A percentile compares a stretch with the other conserved stretches of the same genome.
These are phyloP conservation scores for Trichophyton equinum DNA, from an alignment of 2,329 filamentous ascomycete genomes.

Conservation along the genomic window DNA sequence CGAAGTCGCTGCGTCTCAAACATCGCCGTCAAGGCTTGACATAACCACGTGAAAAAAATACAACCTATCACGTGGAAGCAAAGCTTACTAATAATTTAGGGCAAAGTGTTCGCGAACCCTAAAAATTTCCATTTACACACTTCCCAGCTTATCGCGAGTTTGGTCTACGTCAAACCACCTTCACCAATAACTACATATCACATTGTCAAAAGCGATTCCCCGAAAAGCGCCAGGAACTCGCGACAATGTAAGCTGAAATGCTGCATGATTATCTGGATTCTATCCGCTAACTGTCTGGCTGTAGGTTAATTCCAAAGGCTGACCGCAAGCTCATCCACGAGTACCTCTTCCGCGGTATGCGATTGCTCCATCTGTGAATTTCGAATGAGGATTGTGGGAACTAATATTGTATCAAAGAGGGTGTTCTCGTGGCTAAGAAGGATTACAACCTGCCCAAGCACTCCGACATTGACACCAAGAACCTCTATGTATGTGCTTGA, in stretches of 20 bases:
- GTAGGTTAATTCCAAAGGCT: constrained; percentile 96
- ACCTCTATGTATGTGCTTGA: constrained; percentile 59
- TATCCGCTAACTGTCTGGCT: background rate
- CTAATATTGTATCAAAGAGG: constrained; percentile 37
- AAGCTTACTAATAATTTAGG: constrained; percentile 6
- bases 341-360: constrained; percentile 88
- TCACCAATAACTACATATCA: constrained; percentile 11
- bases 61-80: background rate
- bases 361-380: background rate
- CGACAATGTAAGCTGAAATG: constrained; percentile 35
- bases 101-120: constrained; percentile 13
- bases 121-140: constrained; percentile 7
- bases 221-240: constrained; percentile 42
- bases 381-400: background rate
- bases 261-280: constrained; percentile 6
- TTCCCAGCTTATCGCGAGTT: background rate
- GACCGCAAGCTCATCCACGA: constrained; percentile 99
- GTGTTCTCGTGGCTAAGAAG: constrained; percentile 94
- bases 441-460: constrained; percentile 98
- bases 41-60: background rate
- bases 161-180: background rate
- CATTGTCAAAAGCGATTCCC: constrained; percentile 42
- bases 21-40: background rate
- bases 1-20: background rate
- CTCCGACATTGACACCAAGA: constrained; percentile 97